Base-by-base conservation (phyloP, 768 basidiomycete genomes). In the Gymnopilus junonius region DNA sequence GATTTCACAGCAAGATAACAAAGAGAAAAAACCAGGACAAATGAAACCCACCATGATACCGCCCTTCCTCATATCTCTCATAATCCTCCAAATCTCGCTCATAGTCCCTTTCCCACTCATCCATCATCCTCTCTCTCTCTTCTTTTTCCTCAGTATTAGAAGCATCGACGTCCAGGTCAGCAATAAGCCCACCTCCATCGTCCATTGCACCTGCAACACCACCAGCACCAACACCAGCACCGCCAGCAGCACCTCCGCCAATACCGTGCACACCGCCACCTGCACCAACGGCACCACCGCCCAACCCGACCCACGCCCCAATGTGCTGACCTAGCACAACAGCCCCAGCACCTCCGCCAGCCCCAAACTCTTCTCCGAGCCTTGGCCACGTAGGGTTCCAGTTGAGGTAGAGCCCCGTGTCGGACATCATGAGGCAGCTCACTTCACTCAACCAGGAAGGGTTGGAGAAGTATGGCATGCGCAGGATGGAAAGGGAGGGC, bases 391-490 rank as follows among this genome's bases (percentile, higher is more conserved):
- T 20, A 8, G 51, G 69, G 61, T 55, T 78, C 75, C 81, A 85
- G 58, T 82, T 86, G 35, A 86, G 65, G 62, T 78, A 88, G 12
- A 87, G 62, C 0, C 81, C 82, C 0, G 84, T 83, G 27, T 84
- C 80, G 0, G 84, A 83, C 75, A 87, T 79, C 68, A 87, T 85
- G 21, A 87, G 76, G 66, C 85, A 88, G 25, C 79, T 79, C n/a
- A 86, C 68, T 58, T 61, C 64, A 17, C 39, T 59, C 27, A 83
- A 69, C 51, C 65, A 67, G 1, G 66, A 54, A 0, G 71, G 68
- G 43, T 79, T 67, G 15, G 70, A 72, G 54, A 81, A 75, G 50
- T 66, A 71, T 4, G 73, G 75, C 27, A 74, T 56, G 29, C 76
- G 78, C 4, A 67, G 63, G 45, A 79, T 60, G 51, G 62, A 2